phyloP scores from a whole-genome alignment of 2,329 filamentous ascomycete genomes.

The Fonsecaea pedrosoi region DNA sequence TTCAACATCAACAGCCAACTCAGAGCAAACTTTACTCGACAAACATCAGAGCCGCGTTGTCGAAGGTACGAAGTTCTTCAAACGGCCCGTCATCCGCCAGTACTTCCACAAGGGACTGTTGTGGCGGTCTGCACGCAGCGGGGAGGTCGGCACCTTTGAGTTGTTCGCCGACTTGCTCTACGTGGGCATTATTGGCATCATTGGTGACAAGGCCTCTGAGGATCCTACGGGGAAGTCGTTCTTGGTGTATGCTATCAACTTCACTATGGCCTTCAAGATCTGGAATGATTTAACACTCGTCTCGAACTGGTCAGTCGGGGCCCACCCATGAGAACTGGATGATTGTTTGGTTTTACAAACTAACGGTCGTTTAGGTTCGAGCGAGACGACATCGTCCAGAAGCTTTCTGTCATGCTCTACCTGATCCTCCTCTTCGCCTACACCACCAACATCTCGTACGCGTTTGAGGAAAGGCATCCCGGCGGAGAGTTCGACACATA shows the following conservation, averaged over 20 bases:
- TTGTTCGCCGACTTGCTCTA: conserved; percentile 65
- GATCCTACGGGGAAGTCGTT: conserved; percentile 54
- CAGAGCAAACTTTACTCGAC: conserved; percentile 12
- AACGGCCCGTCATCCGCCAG: conserved; percentile 16
- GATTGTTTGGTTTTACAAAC: background rate
- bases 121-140: conserved; percentile 62
- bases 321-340: background rate
- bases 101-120: conserved; percentile 23
- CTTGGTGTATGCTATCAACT: conserved; percentile 66
- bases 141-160: conserved; percentile 69
- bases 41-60: conserved; percentile 12
- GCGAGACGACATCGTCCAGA: conserved; percentile 19
- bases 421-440: conserved; percentile 18
- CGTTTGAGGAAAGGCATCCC: conserved; percentile 13
- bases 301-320: conserved; percentile 17
- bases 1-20: background rate
- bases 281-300: conserved; percentile 27
- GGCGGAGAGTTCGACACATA: conserved; percentile 13
- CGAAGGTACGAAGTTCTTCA: conserved; percentile 16
- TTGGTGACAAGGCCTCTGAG: conserved; percentile 20
- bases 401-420: conserved; percentile 20
- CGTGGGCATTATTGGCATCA: conserved; percentile 19
- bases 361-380: conserved; percentile 12
- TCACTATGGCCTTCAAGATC: conserved; percentile 55
- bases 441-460: conserved; percentile 19